Conservation (phyloP, 1,284 basidiomycete species). For the Xerocomus nothofagi region DNA sequence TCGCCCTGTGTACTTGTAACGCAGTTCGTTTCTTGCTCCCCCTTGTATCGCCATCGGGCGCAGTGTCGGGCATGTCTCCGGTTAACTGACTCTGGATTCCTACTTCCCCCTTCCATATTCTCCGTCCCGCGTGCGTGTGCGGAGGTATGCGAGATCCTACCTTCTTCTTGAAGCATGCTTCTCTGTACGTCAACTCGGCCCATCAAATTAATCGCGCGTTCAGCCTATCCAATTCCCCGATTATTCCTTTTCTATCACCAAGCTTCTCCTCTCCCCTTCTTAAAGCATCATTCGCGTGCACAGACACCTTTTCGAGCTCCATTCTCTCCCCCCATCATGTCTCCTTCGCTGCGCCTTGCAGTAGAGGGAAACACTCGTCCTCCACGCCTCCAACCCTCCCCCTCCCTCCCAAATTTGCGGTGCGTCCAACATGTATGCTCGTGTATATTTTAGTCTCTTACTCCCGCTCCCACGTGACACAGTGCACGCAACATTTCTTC, state of each 20-base stretch:
- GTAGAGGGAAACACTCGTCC: conserved; percentile 35
- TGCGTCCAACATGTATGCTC: conserved; percentile 26
- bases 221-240: conserved; percentile 33
- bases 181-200: conserved; percentile 38
- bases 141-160: conserved; percentile 29
- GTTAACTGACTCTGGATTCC: conserved; percentile 11
- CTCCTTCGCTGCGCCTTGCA: conserved; percentile 27
- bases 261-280: conserved; percentile 34
- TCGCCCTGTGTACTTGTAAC: conserved; percentile 10
- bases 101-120: conserved; percentile 17
- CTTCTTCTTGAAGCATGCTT: conserved; percentile 30
- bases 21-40: conserved; percentile 7
- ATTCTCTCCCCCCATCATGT: conserved; percentile 32
- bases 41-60: conserved; percentile 16
- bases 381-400: conserved; percentile 56
- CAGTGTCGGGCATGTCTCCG: conserved; percentile 9
- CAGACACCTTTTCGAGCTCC: conserved; percentile 35
- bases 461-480: conserved; percentile 13
- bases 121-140: conserved; percentile 23
- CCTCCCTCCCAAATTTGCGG: conserved; percentile 63
- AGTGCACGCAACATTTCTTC: conserved; percentile 28
- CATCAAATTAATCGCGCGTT: conserved; percentile 37
- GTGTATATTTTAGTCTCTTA: background rate
- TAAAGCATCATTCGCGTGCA: conserved; percentile 32
- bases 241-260: conserved; percentile 34